Evolutionary conservation across 768 basidiomycete genomes (phyloP), one percentile per base, ranked within the genome.

Genomic region (Lyophyllum decastes): DNA sequence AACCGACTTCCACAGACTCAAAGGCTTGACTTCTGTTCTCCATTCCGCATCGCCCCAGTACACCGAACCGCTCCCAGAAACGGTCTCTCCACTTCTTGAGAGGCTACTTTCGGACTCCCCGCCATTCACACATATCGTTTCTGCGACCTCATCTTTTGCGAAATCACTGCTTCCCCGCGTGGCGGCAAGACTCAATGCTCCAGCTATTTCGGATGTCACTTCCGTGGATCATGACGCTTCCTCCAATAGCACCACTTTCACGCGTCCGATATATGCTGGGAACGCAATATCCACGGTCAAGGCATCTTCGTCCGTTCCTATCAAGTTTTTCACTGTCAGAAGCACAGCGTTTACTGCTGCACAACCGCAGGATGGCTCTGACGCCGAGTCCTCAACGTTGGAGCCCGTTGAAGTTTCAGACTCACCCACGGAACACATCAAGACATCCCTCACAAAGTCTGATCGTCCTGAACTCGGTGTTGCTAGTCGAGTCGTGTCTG

Each of bases 241-340:
- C 2, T 84, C 86, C 33, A 88, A 89, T 62, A 82, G 79, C 64
- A 94, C 93, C 38, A 92, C 87, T 1, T 98, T 95, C 71, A 87
- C 90, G 4, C 90, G 96, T 24, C 94, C 94, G 25, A 97, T 98
- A 66, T 98, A 99, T 66, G 97, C 97, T 22, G 97, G 97, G 49
- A 98, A 98, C 68, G 97, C 97, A 45, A 94, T 98, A 55, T 84
- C 95, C 24, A 96, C 95, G 43, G 88, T 99, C 63, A 87, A 88
- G 58, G 91, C 90, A 0, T 77, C 87, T 0, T 82, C 85, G n/a
- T 82, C 82, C 51, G 81, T 97, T 66, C 82, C 84, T 27, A 74
- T 95, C 76, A 98, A 98, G 72, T 86, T 99, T 72, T 94, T 98
- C 75, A 97, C 96, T 40, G 92, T 98, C 22, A 87, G 97, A 61